Evolutionary conservation across 805 yeast species (phyloP).

Genomic region (Debaryomyces tyrocola): DNA sequence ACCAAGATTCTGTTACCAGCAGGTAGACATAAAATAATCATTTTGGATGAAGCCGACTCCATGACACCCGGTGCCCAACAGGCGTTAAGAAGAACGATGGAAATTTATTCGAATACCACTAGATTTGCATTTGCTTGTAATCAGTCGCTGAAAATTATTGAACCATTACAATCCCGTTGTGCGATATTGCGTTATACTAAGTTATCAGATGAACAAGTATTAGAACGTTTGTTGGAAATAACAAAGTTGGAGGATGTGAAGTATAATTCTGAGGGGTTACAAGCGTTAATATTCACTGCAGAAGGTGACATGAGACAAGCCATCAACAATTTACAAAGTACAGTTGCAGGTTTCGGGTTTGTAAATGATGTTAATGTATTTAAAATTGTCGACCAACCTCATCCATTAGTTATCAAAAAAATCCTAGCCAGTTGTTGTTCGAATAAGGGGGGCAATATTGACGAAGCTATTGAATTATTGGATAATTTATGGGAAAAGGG

Average conservation of each 20-base stretch:
- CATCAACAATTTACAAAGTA: conserved; percentile 87
- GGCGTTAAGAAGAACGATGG: conserved; percentile 94
- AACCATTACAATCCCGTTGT: conserved; percentile 94
- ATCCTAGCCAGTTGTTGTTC: conserved; percentile 48
- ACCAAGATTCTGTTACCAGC: conserved; percentile 84
- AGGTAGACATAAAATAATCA: conserved; percentile 89
- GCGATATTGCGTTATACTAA: conserved; percentile 86
- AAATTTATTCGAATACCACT: conserved; percentile 90
- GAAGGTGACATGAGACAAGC: conserved; percentile 99
- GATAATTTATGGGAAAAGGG: conserved; percentile 84
- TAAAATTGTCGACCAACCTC: conserved; percentile 94
- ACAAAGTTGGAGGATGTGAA: conserved; percentile 68
- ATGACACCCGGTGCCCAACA: conserved; percentile 98
- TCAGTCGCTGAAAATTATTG: conserved; percentile 90
- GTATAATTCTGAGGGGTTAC: conserved; percentile 85
- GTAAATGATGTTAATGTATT: conserved; percentile 93
- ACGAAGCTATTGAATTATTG: conserved; percentile 63
- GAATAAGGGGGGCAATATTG: conserved; percentile 43
- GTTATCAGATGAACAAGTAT: conserved; percentile 80
- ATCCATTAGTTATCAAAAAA: conserved; percentile 78
- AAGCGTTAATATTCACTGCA: conserved; percentile 90
- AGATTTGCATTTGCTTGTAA: conserved; percentile 99
- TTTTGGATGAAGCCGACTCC: conserved; percentile 92
- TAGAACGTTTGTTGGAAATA: conserved; percentile 71
- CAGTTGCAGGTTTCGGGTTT: conserved; percentile 88